A percentile compares a stretch with the other conserved stretches of the same genome.
These are phyloP conservation scores for Lagenaria siceraria DNA, from an alignment of 306 rosid species.

Conservation along the genomic window DNA sequence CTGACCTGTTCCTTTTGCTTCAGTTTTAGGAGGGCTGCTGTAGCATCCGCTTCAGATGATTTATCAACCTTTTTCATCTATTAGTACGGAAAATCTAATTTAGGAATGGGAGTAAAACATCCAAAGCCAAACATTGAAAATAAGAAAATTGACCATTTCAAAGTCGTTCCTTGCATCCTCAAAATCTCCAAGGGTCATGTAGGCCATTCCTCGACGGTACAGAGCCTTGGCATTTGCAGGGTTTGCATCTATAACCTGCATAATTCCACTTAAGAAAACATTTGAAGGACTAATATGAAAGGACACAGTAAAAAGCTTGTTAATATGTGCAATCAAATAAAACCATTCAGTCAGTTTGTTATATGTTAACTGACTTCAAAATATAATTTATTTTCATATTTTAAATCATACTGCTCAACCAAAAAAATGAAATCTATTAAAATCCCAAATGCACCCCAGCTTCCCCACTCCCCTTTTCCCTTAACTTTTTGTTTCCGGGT, in stretches of 20 bases:
- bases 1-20: slow-evolving; percentile 73
- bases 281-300: background rate
- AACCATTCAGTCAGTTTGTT: background rate
- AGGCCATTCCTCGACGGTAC: slow-evolving; percentile 98
- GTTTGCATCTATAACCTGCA: slow-evolving; percentile 83
- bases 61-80: slow-evolving; percentile 80
- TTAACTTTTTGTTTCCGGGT: too few species aligned
- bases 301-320: background rate
- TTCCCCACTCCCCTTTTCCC: too few species aligned
- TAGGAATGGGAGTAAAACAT: slow-evolving; percentile 1
- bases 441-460: too few species aligned
- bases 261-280: slow-evolving; percentile 10
- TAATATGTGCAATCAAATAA: background rate
- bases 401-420: too few species aligned
- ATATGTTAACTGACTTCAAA: too few species aligned
- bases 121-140: background rate
- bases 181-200: slow-evolving; percentile 71
- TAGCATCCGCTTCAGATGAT: slow-evolving; percentile 71
- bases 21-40: slow-evolving; percentile 69
- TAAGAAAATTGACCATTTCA: slow-evolving; percentile 39
- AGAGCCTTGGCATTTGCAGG: slow-evolving; percentile 84
- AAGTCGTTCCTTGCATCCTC: slow-evolving; percentile 84
- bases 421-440: too few species aligned
- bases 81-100: slow-evolving; percentile 9
- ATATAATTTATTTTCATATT: too few species aligned